Conservation (phyloP, 2,329 filamentous ascomycete genomes). For the Colletotrichum cuscutae region DNA sequence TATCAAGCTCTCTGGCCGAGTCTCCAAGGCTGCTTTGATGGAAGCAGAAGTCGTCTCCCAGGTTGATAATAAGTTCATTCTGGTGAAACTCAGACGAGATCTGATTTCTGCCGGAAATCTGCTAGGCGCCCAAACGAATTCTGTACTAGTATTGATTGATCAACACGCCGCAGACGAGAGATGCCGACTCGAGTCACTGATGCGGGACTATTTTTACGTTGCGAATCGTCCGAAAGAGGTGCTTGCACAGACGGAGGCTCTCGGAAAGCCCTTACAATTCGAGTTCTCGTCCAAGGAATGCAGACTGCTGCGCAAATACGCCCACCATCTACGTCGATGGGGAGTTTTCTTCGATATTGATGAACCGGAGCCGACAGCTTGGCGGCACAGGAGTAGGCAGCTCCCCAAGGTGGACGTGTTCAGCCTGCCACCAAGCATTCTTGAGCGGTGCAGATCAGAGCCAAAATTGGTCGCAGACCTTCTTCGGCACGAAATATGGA, state of each 20-base stretch:
- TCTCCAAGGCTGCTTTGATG: slow-evolving; percentile 72
- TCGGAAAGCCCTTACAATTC: slow-evolving; percentile 70
- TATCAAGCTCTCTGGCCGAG: slow-evolving; percentile 47
- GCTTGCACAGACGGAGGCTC: slow-evolving; percentile 44
- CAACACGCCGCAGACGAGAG: slow-evolving; percentile 97
- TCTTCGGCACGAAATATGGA: slow-evolving; percentile 80
- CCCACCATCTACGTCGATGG: slow-evolving; percentile 74
- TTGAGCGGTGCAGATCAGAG: slow-evolving; percentile 79
- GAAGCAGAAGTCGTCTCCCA: slow-evolving; percentile 78
- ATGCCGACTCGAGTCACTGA: slow-evolving; percentile 79
- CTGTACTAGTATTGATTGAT: slow-evolving; percentile 82
- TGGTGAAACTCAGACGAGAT: slow-evolving; percentile 65
- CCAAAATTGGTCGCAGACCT: slow-evolving; percentile 79
- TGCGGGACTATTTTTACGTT: slow-evolving; percentile 61
- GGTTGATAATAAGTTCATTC: slow-evolving; percentile 89
- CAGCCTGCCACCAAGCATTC: slow-evolving; percentile 76
- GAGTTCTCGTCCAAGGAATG: slow-evolving; percentile 71
- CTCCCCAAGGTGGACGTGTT: slow-evolving; percentile 57
- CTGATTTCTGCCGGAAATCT: neutral
- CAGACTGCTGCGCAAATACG: slow-evolving; percentile 64
- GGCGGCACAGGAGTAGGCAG: slow-evolving; percentile 16
- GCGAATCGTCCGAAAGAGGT: slow-evolving; percentile 15
- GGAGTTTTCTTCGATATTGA: slow-evolving; percentile 73
- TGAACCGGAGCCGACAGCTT: neutral
- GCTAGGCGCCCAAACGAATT: slow-evolving; percentile 35